Evolutionary conservation across 352 stramenopile species (phyloP), one percentile per base, ranked within the genome.

Genomic region (Phytophthora pistaciae): DNA sequence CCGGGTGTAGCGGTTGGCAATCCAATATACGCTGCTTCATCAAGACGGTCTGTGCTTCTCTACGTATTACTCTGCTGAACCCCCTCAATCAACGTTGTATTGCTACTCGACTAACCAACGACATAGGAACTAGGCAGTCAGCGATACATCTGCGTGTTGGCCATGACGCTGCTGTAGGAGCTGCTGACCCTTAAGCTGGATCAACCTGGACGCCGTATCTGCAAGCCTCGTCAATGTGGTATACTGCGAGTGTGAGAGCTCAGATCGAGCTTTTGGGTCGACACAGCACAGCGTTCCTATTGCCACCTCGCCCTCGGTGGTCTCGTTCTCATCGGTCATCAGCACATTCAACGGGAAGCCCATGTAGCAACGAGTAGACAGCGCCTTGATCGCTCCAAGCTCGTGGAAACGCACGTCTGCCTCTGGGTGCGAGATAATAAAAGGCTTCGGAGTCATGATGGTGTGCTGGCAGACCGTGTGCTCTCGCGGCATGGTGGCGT

Each of bases 221-320:
- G 70, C 65, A 6, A 81, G 63, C 5, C 48, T 54, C 18, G 44
- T 62, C 21, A 81, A 36, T 1, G 44, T 63, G 3, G 61, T 52
- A 42, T 81, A 83, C 46, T 83, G 76, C 10, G 69, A 68, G 4
- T 60, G 66, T 16, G 60, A 69, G 21, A 80, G 40, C 20, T 81
- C 69, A 8, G 56, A 33, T 1, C 60, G 73, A 18, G 69, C 36
- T 46, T 66, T 38, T 3, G 33, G 54, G 21, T 61, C 61, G 23
- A 80, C 38, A 21, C 73, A 80, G 40, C 76, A 83, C 11, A 83
- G 40, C 6, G 64, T 76, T 5, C 65, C 76, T n/a, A 80, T 53
- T n/a, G 56, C 3, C 40, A 71, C 56, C 56, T 65, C 31, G 10
- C 49, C 66, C 48, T 62, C 36, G 33, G 33, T 40, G 33, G 10